Base-by-base conservation (phyloP, 1,284 basidiomycete genomes). In the Papiliotrema fonsecae region DNA sequence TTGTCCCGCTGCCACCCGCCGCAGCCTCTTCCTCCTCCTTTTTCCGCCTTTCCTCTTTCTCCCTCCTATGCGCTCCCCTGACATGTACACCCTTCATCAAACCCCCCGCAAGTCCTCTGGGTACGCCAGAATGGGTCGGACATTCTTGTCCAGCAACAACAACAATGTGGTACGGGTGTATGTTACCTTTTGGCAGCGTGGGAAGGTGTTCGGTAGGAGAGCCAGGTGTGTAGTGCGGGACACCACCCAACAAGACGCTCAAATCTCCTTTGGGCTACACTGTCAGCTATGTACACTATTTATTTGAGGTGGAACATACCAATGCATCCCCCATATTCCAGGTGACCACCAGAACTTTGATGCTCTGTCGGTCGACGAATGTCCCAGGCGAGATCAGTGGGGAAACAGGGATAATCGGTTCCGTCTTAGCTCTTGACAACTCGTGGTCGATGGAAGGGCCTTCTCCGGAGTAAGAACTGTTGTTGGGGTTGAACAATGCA, bases 241-340 rank as follows among this genome's bases (percentile, higher is more conserved):
- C 68, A 11, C 73, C 59, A 13, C 77, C 77, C 2, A 78, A 65
- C 2, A 79, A 60, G 2, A 76, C 73, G 13, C 72, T 64, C 1
- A 79, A 63, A 53, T 79, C 76, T 19, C 77, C 77, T 57, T 77
- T 74, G 6, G 72, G 72, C 68, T 70, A 51, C 2, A 11, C 32
- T 34, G 26, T 42, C 35, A 49, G 25, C 28, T 22, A 6, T 21
- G 32, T 24, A 14, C 28, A 14, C 2, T 3, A 19, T 19, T 18
- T 6, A 25, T 9, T 35, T 14, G n/a, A 10, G 18, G 11, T 13
- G 11, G 10, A 6, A 60, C 69, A 62, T 38, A 76, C 75, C 27
- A 78, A 52, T 2, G 72, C 68, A 52, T 73, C 73, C 10, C 73
- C 76, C 73, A 77, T 76, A 54, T 78, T 78, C 77, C 77, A 78